Evolutionary conservation across 345 rosid genomes (phyloP).

Genomic region (Zanthoxylum bungeanum): DNA sequence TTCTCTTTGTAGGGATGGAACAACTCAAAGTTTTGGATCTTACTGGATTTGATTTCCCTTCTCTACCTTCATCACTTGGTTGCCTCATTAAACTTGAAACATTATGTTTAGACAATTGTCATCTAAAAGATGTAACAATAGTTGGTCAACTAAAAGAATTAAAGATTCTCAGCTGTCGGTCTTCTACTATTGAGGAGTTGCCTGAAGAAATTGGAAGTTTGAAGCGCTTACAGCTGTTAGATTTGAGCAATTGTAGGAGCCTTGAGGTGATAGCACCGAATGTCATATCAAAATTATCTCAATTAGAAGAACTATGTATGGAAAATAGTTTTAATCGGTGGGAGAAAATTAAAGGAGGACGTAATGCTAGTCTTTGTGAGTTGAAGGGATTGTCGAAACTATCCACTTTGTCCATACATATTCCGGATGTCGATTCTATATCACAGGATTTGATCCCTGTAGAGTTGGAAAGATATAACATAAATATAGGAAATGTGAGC

Average conservation of each 20-base stretch:
- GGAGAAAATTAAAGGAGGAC: slow-evolving; percentile 2
- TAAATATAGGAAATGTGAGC: background rate
- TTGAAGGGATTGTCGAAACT: slow-evolving; percentile 14
- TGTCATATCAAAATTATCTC: slow-evolving; percentile 9
- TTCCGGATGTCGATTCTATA: slow-evolving; percentile 1
- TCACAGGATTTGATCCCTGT: background rate
- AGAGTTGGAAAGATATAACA: background rate
- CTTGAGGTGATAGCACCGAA: slow-evolving; percentile 18
- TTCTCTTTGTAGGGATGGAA: slow-evolving; percentile 12
- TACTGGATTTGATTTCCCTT: background rate
- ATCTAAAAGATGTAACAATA: background rate
- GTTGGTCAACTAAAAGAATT: slow-evolving; percentile 2
- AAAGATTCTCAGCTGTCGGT: background rate
- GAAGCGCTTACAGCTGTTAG: slow-evolving; percentile 6
- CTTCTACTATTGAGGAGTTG: background rate
- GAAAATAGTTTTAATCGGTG: slow-evolving; percentile 11
- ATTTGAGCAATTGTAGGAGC: slow-evolving; percentile 1
- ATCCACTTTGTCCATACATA: background rate
- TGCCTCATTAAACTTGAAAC: slow-evolving; percentile 6
- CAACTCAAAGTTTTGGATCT: slow-evolving; percentile 24
- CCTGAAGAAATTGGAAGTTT: slow-evolving; percentile 8
- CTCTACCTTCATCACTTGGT: slow-evolving; percentile 14
- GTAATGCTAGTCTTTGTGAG: slow-evolving; percentile 21
- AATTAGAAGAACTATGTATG: slow-evolving; percentile 23
- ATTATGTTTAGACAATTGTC: background rate